These are phyloP conservation scores for Ambrosia hybrid DNA, from an alignment of 140 eudicot species.

Conservation along the genomic window DNA sequence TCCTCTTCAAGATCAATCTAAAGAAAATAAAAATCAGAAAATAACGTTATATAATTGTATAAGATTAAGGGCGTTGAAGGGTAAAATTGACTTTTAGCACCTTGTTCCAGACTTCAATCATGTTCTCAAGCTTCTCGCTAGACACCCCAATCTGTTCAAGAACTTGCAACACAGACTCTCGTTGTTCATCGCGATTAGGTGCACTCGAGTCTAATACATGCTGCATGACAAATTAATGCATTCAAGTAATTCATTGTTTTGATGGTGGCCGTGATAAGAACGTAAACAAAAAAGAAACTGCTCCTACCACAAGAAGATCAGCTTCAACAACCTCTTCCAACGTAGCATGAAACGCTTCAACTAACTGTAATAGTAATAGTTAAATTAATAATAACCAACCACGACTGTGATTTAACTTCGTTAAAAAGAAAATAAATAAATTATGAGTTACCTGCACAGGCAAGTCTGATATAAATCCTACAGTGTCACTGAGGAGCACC, in stretches of 20 bases:
- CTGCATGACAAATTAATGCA: slow-evolving; percentile 41
- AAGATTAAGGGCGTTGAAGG: not conserved
- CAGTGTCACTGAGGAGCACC: slow-evolving; percentile 95
- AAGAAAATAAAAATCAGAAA: not conserved
- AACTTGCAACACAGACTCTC: slow-evolving; percentile 80
- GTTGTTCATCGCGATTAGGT: slow-evolving; percentile 73
- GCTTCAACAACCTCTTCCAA: slow-evolving; percentile 99
- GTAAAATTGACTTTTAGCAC: slow-evolving; percentile 31
- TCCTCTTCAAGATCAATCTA: slow-evolving; percentile 72
- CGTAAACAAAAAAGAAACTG: not conserved
- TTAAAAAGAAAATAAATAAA: not conserved
- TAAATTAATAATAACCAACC: not conserved
- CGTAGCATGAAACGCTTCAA: slow-evolving; percentile 97
- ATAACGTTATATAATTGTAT: not conserved
- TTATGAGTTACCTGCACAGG: slow-evolving; percentile 73
- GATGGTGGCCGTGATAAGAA: too few relatives aligned
- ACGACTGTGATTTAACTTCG: not conserved
- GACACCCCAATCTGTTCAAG: slow-evolving; percentile 78
- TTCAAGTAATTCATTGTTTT: not conserved
- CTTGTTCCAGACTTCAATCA: slow-evolving; percentile 99
- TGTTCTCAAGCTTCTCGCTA: slow-evolving; percentile 65
- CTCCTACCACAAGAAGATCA: slow-evolving; percentile 92
- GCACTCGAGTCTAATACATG: slow-evolving; percentile 97
- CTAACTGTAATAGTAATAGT: slow-evolving; percentile 47
- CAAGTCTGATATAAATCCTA: slow-evolving; percentile 93